Conservation (phyloP, 192 early-diverging fungal species). For the Pilaira anomala region DNA sequence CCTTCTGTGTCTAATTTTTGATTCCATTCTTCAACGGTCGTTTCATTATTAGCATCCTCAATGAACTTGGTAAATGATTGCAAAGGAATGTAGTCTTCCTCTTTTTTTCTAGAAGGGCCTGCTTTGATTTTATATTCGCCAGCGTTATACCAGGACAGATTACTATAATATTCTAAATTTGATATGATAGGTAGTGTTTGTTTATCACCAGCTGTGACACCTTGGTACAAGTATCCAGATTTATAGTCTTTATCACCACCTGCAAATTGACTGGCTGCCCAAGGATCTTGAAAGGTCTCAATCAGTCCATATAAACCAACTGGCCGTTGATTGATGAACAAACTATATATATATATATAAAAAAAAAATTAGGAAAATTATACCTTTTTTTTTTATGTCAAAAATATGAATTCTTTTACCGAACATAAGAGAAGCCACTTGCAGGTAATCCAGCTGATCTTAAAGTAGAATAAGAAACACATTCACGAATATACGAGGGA, state of each 20-base stretch:
- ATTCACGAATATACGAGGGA: conserved; percentile 13
- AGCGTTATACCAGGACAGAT: not conserved
- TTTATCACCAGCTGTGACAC: not conserved
- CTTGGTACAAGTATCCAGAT: conserved; percentile 15
- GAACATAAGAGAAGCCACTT: conserved; percentile 5
- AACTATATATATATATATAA: conserved; percentile 10
- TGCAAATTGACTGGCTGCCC: conserved; percentile 27
- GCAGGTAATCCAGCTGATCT: conserved; percentile 3
- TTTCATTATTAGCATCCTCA: not conserved
- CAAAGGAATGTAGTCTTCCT: not conserved
- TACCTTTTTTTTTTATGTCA: not conserved
- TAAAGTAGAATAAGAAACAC: not conserved
- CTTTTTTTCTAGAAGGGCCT: not conserved
- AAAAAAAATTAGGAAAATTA: not conserved
- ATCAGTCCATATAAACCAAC: conserved; percentile 20
- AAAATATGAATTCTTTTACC: conserved; percentile 21
- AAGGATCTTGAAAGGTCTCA: conserved; percentile 39
- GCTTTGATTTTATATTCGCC: conserved; percentile 16
- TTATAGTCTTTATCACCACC: conserved; percentile 26
- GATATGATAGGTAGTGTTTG: not conserved
- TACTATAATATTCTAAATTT: conserved; percentile 6
- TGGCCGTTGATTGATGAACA: conserved; percentile 6
- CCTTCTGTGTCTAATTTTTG: not conserved
- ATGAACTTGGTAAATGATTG: conserved; percentile 11
- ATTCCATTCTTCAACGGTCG: conserved; percentile 9